Evolutionary conservation across 2,329 filamentous ascomycete genomes (phyloP).

Genomic region (Dothiorella sarmentorum): DNA sequence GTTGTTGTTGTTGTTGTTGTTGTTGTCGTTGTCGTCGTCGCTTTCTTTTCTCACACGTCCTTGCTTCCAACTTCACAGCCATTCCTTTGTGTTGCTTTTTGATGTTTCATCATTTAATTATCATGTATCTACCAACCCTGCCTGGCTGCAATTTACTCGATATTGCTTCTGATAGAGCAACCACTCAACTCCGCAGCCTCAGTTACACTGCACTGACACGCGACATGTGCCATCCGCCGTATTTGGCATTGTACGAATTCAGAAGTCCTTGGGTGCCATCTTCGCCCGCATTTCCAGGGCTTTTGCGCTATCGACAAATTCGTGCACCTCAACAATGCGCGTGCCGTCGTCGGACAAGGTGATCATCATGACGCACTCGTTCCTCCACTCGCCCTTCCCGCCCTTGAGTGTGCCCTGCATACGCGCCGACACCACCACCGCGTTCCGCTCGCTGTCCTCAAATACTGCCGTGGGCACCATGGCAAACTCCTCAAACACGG

Average conservation of each 20-base stretch:
- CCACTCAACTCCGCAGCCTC: neutral
- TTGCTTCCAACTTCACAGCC: no score
- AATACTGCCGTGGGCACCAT: conserved; percentile 37
- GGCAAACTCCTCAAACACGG: conserved; percentile 40
- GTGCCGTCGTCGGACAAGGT: conserved; percentile 20
- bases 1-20: no score
- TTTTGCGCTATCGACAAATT: conserved; percentile 44
- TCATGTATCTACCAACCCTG: neutral
- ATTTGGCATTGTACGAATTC: no score
- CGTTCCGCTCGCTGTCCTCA: conserved; percentile 32
- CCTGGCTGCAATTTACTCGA: neutral
- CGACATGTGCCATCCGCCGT: neutral
- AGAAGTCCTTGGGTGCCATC: conserved; percentile 30
- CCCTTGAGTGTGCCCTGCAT: conserved; percentile 30
- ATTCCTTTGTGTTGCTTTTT: no score
- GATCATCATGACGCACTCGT: conserved; percentile 24
- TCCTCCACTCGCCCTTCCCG: conserved; percentile 24
- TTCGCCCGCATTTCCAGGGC: conserved; percentile 31
- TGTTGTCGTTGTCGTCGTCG: neutral
- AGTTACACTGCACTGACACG: neutral
- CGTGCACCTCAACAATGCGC: conserved; percentile 26
- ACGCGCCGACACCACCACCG: conserved; percentile 38
- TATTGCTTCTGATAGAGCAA: neutral
- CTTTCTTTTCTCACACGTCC: neutral
- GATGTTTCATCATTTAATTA: neutral